phyloP scores from a whole-genome alignment of 75 land plant species.

The Picea sitchensis region DNA sequence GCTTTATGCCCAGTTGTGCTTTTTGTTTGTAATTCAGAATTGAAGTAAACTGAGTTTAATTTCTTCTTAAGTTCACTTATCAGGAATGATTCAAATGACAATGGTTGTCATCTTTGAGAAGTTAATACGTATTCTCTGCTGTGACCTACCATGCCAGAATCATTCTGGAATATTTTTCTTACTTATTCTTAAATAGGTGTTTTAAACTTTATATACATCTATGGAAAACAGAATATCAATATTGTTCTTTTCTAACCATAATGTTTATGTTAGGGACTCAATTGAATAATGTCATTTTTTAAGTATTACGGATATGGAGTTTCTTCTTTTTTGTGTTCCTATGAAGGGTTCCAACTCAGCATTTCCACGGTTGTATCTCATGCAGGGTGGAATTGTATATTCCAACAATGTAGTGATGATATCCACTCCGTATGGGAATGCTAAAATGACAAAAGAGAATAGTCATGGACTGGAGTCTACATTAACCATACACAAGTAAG shows the following conservation, averaged over 20 bases:
- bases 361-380: background rate
- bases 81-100: background rate
- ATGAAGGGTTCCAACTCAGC: background rate
- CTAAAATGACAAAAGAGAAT: slow-evolving; percentile 17
- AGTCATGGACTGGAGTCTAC: slow-evolving; percentile 57
- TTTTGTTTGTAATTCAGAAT: background rate
- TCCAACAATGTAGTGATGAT: slow-evolving; percentile 54
- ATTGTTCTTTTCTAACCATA: background rate
- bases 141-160: background rate
- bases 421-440: slow-evolving; percentile 41
- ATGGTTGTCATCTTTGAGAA: background rate
- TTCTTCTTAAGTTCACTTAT: slow-evolving; percentile 5
- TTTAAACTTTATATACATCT: background rate
- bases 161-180: background rate
- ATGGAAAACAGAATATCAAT: background rate
- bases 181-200: background rate
- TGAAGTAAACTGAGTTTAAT: background rate
- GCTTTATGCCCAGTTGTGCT: background rate
- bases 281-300: background rate
- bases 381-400: slow-evolving; percentile 76
- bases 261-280: background rate
- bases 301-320: background rate
- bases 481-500: slow-evolving; percentile 51
- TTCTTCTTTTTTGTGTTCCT: background rate
- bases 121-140: background rate